These are phyloP conservation scores for Geotrichum fermentans DNA, from an alignment of 1,139 yeast species.

Conservation along the genomic window DNA sequence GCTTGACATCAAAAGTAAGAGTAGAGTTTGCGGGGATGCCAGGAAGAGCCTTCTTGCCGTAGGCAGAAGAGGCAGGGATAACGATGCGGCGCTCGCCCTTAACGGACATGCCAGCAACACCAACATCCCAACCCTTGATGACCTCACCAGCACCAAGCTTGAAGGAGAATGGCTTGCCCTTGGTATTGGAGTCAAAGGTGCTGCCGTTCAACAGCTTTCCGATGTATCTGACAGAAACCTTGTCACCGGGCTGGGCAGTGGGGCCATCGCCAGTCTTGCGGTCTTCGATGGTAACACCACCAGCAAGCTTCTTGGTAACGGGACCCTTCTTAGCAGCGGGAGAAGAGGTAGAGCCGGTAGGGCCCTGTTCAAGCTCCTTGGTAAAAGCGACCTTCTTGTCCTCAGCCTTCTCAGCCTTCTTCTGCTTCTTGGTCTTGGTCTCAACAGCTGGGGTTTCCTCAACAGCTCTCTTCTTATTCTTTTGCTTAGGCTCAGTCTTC, in stretches of 20 bases:
- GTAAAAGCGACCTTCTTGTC: conserved; percentile 80
- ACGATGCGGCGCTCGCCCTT: conserved; percentile 98
- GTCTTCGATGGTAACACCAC: conserved; percentile 92
- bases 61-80: conserved; percentile 94
- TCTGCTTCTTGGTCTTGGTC: conserved; percentile 42
- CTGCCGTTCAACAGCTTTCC: conserved; percentile 96
- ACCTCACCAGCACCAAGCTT: conserved; percentile 96
- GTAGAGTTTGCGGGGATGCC: conserved; percentile 97
- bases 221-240: conserved; percentile 93
- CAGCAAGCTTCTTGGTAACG: conserved; percentile 75
- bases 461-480: conserved; percentile 25
- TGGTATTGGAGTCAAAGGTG: conserved; percentile 93
- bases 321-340: conserved; percentile 36
- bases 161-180: conserved; percentile 92
- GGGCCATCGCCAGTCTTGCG: conserved; percentile 85
- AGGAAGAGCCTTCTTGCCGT: conserved; percentile 89
- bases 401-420: conserved; percentile 39
- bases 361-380: conserved; percentile 90
- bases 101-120: conserved; percentile 97
- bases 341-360: conserved; percentile 41
- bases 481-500: conserved; percentile 42
- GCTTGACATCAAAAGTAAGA: conserved; percentile 90
- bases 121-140: conserved; percentile 96
- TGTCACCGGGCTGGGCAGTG: conserved; percentile 80
- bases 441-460: conserved; percentile 15